Evolutionary conservation across 2,329 filamentous ascomycete species (phyloP).

Genomic region (Atkinsonella texensis): DNA sequence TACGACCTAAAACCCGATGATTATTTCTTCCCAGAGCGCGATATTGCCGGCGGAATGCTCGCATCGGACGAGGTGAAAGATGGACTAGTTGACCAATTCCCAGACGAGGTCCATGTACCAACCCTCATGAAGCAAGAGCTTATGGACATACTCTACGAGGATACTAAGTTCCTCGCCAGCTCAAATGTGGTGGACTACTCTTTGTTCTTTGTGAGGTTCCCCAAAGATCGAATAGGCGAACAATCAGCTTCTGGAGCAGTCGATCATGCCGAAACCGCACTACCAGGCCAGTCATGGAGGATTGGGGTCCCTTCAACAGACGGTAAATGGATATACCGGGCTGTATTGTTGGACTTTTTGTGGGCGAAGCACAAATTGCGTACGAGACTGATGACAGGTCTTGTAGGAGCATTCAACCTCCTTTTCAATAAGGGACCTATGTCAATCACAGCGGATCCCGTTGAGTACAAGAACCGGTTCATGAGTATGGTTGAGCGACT

Average conservation of each 20-base stretch:
- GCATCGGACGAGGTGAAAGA: slow-evolving; percentile 53
- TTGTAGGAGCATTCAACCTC: slow-evolving; percentile 52
- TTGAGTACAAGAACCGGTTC: slow-evolving; percentile 50
- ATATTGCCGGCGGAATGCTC: slow-evolving; percentile 52
- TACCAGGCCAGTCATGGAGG: slow-evolving; percentile 36
- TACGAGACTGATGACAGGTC: slow-evolving; percentile 51
- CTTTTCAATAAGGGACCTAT: slow-evolving; percentile 56
- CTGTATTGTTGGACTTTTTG: slow-evolving; percentile 62
- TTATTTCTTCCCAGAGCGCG: slow-evolving; percentile 67
- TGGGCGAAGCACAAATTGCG: slow-evolving; percentile 63
- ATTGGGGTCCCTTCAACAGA: slow-evolving; percentile 48
- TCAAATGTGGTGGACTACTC: slow-evolving; percentile 65
- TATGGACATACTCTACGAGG: slow-evolving; percentile 40
- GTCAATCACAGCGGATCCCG: slow-evolving; percentile 59
- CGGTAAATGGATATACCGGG: slow-evolving; percentile 55
- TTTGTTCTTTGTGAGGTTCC: slow-evolving; percentile 51
- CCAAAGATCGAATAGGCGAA: slow-evolving; percentile 7
- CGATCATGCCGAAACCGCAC: slow-evolving; percentile 2
- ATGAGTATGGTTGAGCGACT: slow-evolving; percentile 35
- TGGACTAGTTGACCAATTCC: slow-evolving; percentile 54
- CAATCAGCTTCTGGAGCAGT: not conserved
- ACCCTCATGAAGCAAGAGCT: slow-evolving; percentile 43
- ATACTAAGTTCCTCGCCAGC: slow-evolving; percentile 50
- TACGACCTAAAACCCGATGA: slow-evolving; percentile 64
- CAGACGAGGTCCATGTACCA: slow-evolving; percentile 50